Percentiles rank a stretch among this genome's conserved stretches.
These are phyloP conservation scores for Hyphopichia pseudoburtonii DNA, from an alignment of 1,139 yeast species.

Conservation along the genomic window DNA sequence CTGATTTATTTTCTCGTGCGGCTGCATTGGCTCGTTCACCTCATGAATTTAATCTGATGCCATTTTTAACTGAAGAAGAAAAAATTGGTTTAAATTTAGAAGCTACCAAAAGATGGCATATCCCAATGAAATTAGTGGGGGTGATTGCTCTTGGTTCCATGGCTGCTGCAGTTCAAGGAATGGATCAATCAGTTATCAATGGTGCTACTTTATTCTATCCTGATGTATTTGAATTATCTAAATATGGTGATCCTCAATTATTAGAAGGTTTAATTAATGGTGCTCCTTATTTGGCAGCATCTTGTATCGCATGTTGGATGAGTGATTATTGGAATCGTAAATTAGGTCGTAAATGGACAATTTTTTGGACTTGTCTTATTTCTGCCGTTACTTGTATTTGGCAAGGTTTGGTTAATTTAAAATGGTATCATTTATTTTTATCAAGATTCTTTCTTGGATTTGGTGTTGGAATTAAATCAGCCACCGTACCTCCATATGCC, in stretches of 20 bases:
- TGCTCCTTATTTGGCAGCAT: conserved; percentile 71
- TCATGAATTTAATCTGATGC: conserved; percentile 56
- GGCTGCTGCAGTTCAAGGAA: conserved; percentile 84
- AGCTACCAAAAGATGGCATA: conserved; percentile 64
- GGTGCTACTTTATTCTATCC: conserved; percentile 73
- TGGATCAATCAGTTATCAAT: conserved; percentile 77
- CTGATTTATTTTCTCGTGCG: conserved; percentile 66
- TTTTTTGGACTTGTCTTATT: conserved; percentile 19
- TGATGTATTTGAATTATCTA: conserved; percentile 43
- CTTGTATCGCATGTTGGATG: conserved; percentile 61
- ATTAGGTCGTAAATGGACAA: conserved; percentile 21
- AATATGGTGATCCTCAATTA: conserved; percentile 52
- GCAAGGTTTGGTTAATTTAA: conserved; percentile 19
- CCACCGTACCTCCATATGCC: conserved; percentile 25
- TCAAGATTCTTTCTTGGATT: conserved; percentile 22
- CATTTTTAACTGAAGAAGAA: conserved; percentile 59
- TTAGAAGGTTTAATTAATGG: conserved; percentile 66
- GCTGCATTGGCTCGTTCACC: conserved; percentile 79
- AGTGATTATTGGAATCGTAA: conserved; percentile 56
- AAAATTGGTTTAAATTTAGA: conserved; percentile 52
- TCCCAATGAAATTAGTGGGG: conserved; percentile 59
- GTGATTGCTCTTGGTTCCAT: conserved; percentile 73
- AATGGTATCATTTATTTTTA: conserved; percentile 18
- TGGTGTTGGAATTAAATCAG: conserved; percentile 23
- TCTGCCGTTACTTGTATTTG: conserved; percentile 20